These are phyloP conservation scores for Chionographis japonica DNA, from an alignment of 106 monocot species.

Conservation along the genomic window DNA sequence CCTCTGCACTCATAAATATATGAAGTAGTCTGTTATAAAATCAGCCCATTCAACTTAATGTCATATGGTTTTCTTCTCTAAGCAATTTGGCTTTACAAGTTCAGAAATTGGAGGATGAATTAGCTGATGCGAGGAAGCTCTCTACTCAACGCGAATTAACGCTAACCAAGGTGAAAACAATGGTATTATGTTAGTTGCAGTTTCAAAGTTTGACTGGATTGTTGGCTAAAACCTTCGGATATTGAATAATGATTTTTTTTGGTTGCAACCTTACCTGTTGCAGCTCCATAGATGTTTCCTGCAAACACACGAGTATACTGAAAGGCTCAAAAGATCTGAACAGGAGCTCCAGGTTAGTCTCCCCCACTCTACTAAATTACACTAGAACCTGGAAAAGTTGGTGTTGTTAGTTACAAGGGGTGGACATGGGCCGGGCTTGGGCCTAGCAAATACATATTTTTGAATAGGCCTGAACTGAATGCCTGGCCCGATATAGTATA, in stretches of 20 bases:
- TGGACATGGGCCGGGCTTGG: too few relatives aligned
- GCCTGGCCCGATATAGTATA: too few relatives aligned
- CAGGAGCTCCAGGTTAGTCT: slow-evolving; percentile 60
- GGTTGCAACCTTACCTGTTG: neutral
- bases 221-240: too few relatives aligned
- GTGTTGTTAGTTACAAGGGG: too few relatives aligned
- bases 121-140: slow-evolving; percentile 56
- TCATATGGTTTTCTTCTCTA: too few relatives aligned
- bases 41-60: neutral
- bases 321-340: slow-evolving; percentile 61
- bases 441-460: too few relatives aligned
- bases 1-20: too few relatives aligned
- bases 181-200: too few relatives aligned
- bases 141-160: slow-evolving; percentile 46
- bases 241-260: neutral
- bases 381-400: too few relatives aligned
- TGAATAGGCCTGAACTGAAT: too few relatives aligned
- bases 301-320: slow-evolving; percentile 48
- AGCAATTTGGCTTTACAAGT: neutral
- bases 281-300: slow-evolving; percentile 57
- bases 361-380: neutral
- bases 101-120: slow-evolving; percentile 76
- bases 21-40: neutral
- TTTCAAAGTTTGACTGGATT: too few relatives aligned
- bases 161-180: slow-evolving; percentile 45